phyloP scores from a whole-genome alignment of 805 yeast species.

The Scheffersomyces coipomensis region DNA sequence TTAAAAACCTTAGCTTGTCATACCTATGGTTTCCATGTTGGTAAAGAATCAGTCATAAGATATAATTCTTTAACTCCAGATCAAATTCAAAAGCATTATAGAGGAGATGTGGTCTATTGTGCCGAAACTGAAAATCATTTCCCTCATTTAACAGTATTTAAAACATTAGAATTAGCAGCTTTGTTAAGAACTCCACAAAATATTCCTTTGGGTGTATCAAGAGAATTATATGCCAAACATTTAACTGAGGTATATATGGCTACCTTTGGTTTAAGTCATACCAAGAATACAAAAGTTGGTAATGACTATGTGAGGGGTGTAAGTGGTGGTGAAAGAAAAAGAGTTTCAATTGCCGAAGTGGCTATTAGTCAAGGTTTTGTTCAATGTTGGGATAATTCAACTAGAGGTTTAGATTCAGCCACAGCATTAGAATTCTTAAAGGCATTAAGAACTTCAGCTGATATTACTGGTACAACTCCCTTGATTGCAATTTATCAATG shows the following conservation, averaged over 20 bases:
- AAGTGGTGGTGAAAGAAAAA: constrained; percentile 72
- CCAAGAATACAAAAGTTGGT: constrained; percentile 63
- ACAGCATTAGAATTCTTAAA: constrained; percentile 66
- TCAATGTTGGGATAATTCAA: constrained; percentile 68
- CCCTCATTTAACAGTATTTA: constrained; percentile 66
- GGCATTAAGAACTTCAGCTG: constrained; percentile 59
- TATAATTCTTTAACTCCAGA: constrained; percentile 55
- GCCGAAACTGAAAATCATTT: constrained; percentile 70
- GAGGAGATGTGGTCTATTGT: constrained; percentile 71
- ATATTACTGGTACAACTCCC: constrained; percentile 54
- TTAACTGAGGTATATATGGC: constrained; percentile 53
- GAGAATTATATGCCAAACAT: constrained; percentile 54
- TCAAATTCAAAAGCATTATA: constrained; percentile 50
- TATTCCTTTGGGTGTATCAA: constrained; percentile 55
- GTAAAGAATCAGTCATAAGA: constrained; percentile 42
- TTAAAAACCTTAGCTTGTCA: constrained; percentile 64
- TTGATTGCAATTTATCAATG: constrained; percentile 69
- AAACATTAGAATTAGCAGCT: constrained; percentile 66
- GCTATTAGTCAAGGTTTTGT: constrained; percentile 52
- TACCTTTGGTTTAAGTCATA: constrained; percentile 58
- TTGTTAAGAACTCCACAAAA: constrained; percentile 59
- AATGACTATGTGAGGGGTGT: constrained; percentile 67
- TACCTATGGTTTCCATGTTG: constrained; percentile 58
- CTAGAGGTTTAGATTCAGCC: constrained; percentile 70
- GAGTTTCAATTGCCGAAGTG: constrained; percentile 69